Evolutionary conservation across 176 grass and related monocot genomes (phyloP), one percentile per base, ranked within the genome.

Genomic region (Oryza glaberrima): DNA sequence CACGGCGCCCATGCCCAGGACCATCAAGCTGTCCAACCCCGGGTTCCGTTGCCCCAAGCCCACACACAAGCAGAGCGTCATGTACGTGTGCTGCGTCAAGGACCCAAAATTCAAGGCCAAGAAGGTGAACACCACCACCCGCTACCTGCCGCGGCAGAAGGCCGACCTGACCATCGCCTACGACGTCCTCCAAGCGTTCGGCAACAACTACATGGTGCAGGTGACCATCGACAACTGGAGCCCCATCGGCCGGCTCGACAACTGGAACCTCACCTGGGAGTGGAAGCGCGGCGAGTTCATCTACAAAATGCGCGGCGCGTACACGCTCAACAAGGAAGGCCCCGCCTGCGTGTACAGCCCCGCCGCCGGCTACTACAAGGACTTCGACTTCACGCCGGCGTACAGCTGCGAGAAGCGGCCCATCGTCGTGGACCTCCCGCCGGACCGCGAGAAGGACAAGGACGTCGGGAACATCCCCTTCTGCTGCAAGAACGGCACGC

Each of bases 251-350:
- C 90, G 93, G 7, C 91, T 99, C 6, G 96, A 99, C 86, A 96
- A 94, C 71, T 99, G 96, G 96, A 95, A 99, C 78, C 85, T 99
- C 19, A 96, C 93, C 10, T 99, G 96, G 96, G 93, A 99, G 83
- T 99, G 96, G 93, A 94, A 95, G 78, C 91, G 93, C 26, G 91
- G 88, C 43, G 93, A 99, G 80, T 96, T 99, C 86, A 99, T 96
- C 90, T 75, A 87, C 81, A 91, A 0, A 28, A 94, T 99, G 93
- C 85, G 79, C 54, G 96, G 93, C 65, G 96, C 93, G 2, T 99
- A 99, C 83, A 96, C 91, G 30, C 86, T 94, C 13, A 73, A 61
- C 19, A 95, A 86, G 73, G 96, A 96, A 51, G 70, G 80, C 41
- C 76, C 91, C 16, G 81, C 90, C 47, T 99, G 93, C 81, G 41